Percentiles rank a stretch among this genome's conserved stretches.
phyloP scores from a whole-genome alignment of 768 basidiomycete genomes.

The Suillus weaverae region DNA sequence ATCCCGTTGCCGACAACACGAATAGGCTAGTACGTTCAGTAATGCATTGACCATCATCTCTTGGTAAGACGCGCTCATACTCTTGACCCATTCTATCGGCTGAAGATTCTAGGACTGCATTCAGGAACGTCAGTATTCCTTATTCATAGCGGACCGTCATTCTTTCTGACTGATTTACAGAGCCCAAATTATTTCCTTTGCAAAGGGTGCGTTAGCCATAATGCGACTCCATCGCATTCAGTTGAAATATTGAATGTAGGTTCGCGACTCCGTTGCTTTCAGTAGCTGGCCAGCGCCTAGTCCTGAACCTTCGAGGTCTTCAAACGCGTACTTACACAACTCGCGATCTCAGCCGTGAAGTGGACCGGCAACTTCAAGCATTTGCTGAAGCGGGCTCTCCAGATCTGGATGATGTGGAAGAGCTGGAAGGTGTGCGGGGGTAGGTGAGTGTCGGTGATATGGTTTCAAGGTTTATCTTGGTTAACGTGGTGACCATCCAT shows the following conservation, averaged over 20 bases:
- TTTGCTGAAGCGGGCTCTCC: neutral
- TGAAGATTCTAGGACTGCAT: slow-evolving; percentile 11
- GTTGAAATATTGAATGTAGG: slow-evolving; percentile 5
- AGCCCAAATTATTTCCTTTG: slow-evolving; percentile 13
- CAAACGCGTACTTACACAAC: neutral
- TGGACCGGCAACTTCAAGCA: slow-evolving; percentile 18
- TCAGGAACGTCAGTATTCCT: slow-evolving; percentile 1
- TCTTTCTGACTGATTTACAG: slow-evolving; percentile 6
- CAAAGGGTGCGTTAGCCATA: slow-evolving; percentile 3
- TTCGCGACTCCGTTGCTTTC: slow-evolving; percentile 16
- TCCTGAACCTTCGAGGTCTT: slow-evolving; percentile 19
- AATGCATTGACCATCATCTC: slow-evolving; percentile 10
- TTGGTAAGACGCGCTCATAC: slow-evolving; percentile 13
- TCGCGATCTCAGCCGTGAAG: slow-evolving; percentile 16
- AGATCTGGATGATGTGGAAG: neutral
- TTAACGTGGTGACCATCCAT: neutral
- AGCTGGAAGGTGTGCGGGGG: too few species aligned
- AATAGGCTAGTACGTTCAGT: slow-evolving; percentile 9
- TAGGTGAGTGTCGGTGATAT: neutral
- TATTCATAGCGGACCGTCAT: neutral
- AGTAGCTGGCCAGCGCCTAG: slow-evolving; percentile 18
- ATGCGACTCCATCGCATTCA: neutral
- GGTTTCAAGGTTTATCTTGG: neutral
- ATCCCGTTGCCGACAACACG: neutral
- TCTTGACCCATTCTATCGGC: neutral